Percentiles rank a stretch among this genome's conserved stretches.
phyloP scores from a whole-genome alignment of 768 basidiomycete species.

The Agaricus subrufescens region DNA sequence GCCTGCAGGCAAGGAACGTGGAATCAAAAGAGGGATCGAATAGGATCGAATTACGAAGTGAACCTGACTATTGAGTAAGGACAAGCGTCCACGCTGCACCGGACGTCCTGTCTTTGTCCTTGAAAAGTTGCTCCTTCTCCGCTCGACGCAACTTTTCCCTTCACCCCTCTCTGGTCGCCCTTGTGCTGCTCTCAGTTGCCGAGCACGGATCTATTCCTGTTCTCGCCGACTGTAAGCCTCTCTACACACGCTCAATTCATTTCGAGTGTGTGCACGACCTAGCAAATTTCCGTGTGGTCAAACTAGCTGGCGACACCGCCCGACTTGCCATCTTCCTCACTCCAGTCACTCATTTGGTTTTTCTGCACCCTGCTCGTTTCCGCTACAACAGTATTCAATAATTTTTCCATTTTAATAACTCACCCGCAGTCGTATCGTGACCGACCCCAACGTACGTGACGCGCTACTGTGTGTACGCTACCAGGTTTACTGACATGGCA shows the following conservation, averaged over 20 bases:
- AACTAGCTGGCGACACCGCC: conserved; percentile 32
- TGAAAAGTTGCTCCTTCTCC: conserved; percentile 48
- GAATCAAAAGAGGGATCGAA: conserved; percentile 51
- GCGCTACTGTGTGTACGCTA: neutral
- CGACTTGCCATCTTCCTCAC: conserved; percentile 30
- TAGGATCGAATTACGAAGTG: conserved; percentile 37
- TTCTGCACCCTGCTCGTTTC: conserved; percentile 15
- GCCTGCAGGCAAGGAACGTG: conserved; percentile 83
- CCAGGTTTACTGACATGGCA: neutral
- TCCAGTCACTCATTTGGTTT: conserved; percentile 44
- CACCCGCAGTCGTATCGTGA: conserved; percentile 15
- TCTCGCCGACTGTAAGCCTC: conserved; percentile 25
- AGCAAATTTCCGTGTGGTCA: conserved; percentile 18
- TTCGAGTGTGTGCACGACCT: conserved; percentile 40
- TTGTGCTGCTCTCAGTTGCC: conserved; percentile 24
- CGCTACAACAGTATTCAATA: conserved; percentile 25
- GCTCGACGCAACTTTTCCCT: conserved; percentile 39
- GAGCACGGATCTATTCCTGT: conserved; percentile 29
- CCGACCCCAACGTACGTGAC: conserved; percentile 14
- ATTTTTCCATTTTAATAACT: conserved; percentile 21
- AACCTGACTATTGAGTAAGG: conserved; percentile 38
- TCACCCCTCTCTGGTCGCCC: conserved; percentile 28
- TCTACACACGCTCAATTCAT: conserved; percentile 45
- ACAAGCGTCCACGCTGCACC: conserved; percentile 52
- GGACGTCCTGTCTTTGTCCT: conserved; percentile 41